Base-by-base conservation (phyloP, 2,329 filamentous ascomycete genomes). In the Venturia nashicola region DNA sequence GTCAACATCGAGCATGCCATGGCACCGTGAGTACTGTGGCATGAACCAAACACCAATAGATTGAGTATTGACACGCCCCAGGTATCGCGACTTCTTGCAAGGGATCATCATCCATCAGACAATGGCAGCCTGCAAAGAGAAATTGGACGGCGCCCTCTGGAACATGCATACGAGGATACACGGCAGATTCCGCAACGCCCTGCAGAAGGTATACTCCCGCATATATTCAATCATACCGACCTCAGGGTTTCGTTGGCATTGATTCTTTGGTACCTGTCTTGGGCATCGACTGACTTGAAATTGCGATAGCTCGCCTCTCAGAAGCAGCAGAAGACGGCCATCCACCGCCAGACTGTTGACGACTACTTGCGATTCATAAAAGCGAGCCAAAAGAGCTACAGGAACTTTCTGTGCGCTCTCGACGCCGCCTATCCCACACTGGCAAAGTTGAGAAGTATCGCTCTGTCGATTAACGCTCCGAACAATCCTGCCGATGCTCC, bases 321-420 rank as follows among this genome's bases (percentile, higher is more conserved):
- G 5, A 39, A 46, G 46, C 61, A 63, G 32, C 46, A 63, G 20
- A 42, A 39, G 36, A 39, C 61, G 18, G 6, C 61, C 7, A 63
- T 48, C 12, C 36, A 57, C 32, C 61, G 85, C 92, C 67, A 94
- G 91, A 75, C 79, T 93, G 87, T 90, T 73, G 92, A 89, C 75
- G 82, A 87, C 67, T 97, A 95, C 74, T 80, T 87, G 65, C 84
- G 85, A 68, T 97, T 96, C 73, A 85, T 97, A 69, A 95, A 93
- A 75, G 51, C 36, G 20, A 60, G 36, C 14, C 62, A 64, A 40
- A 42, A 36, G 12, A 42, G 39, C 32, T 64, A 64, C 55, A 43
- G 18, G 18, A 20, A 7, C 2, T 32, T 64, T 5, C 97, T 63
- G 86, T 93, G 73, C 85, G 87, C 64, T n/a, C 80, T 97, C 32